Evolutionary conservation across 345 rosid genomes (phyloP), one percentile per base, ranked within the genome.

Genomic region (Euclidium syriacum): DNA sequence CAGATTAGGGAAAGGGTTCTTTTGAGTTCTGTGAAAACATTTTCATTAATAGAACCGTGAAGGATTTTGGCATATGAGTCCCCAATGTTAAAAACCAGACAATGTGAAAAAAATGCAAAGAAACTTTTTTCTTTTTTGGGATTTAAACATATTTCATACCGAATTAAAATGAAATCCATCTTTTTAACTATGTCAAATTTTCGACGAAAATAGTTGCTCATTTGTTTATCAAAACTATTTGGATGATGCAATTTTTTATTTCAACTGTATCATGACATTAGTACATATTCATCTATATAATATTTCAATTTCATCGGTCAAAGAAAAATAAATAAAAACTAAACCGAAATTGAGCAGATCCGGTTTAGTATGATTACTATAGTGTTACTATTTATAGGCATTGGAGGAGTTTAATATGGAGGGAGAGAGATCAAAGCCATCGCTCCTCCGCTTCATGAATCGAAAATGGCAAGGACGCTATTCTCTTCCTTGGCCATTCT

Each of bases 81-180:
- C 20, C 39, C 20, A 3, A 46, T 34, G 20, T 48, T 27, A 41
- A 39, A 26, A 50, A 26, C 10, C 47, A 30, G 43, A 50, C 12
- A 4, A 42, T 65, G 53, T 65, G 62, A 65, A 65, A 36, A 64
- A 34, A 11, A 44, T 40, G 72, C 60, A 41, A 14, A 40, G 38
- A 42, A 36, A 15, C 51, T 16, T 16, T 19, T 34, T 34, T 18
- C 1, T 1, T 59, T 18, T 12, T 48, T 46, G 44, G 7, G 17
- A 39, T 20, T 64, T 4, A 29, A 48, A 50, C 10, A n/a, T 36
- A 3, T 38, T 60, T 10, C 34, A 47, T 34, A 48, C 30, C 52
- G 50, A 27, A 27, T 1, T 0, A 14, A 24, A 48, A 7, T 15
- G n/a, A 38, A 38, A 38, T n/a, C n/a, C n/a, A n/a, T n/a, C n/a